These are phyloP conservation scores for Eutypa lata DNA, from an alignment of 2,329 filamentous ascomycete species.

Conservation along the genomic window DNA sequence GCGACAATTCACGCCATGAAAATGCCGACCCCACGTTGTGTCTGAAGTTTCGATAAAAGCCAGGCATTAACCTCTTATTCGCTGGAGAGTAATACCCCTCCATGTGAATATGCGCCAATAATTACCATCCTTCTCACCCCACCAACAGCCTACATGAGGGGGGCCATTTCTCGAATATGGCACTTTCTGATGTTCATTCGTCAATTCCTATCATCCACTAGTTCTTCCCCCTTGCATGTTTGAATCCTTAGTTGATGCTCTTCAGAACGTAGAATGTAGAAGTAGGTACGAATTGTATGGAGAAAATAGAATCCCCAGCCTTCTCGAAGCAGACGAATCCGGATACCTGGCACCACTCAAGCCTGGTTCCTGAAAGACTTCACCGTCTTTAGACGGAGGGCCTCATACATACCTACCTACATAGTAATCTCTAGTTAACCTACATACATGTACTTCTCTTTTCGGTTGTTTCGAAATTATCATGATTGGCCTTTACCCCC, in stretches of 20 bases:
- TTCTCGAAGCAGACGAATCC: neutral
- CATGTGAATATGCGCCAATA: neutral
- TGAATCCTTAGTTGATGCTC: neutral
- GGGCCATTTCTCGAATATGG: neutral
- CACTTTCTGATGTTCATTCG: neutral
- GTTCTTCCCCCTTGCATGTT: neutral
- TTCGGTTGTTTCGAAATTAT: neutral
- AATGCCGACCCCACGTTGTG: neutral
- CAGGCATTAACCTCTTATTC: neutral
- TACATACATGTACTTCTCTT: neutral
- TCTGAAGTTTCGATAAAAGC: neutral
- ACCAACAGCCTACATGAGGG: neutral
- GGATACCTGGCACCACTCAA: constrained; percentile 10
- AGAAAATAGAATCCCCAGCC: neutral
- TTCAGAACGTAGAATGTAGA: no score
- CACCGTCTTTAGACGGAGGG: neutral
- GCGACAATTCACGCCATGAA: neutral
- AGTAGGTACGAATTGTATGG: neutral
- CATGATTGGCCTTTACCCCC: neutral
- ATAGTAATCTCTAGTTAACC: neutral
- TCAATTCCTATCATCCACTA: neutral
- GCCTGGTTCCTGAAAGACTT: constrained; percentile 2
- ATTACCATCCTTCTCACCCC: neutral
- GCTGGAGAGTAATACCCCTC: neutral
- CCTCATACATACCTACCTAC: no score